Evolutionary conservation across 1,139 yeast genomes (phyloP).

Genomic region (Taphrina communis): DNA sequence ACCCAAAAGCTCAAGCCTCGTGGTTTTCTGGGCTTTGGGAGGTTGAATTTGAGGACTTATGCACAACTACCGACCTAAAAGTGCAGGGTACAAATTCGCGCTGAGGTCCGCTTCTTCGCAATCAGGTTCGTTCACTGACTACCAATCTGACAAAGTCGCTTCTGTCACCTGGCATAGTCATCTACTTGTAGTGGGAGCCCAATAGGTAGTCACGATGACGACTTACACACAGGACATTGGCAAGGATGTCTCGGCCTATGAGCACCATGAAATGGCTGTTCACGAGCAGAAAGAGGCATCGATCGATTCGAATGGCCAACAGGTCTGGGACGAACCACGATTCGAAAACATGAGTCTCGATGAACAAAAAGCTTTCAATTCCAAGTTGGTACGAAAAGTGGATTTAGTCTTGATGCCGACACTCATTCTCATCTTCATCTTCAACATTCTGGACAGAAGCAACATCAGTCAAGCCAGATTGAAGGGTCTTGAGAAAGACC

Average conservation of each 20-base stretch:
- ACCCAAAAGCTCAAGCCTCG: too few species aligned
- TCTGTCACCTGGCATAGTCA: too few species aligned
- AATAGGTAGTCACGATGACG: background rate
- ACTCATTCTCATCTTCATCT: conserved; percentile 57
- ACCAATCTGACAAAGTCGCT: too few species aligned
- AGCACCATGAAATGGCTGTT: conserved; percentile 9
- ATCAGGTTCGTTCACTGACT: too few species aligned
- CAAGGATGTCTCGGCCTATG: background rate
- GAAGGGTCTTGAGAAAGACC: conserved; percentile 62
- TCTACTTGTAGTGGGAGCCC: too few species aligned
- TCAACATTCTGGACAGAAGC: conserved; percentile 65
- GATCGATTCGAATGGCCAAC: background rate
- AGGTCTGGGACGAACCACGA: conserved; percentile 16
- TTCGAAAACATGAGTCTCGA: conserved; percentile 13
- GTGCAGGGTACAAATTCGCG: too few species aligned
- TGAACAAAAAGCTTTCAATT: conserved; percentile 28
- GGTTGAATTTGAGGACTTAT: too few species aligned
- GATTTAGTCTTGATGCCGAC: conserved; percentile 62
- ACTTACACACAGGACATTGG: background rate
- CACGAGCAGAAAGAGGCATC: conserved; percentile 3
- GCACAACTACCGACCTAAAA: too few species aligned
- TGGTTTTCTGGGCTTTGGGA: too few species aligned
- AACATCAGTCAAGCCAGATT: conserved; percentile 68
- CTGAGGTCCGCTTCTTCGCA: too few species aligned
- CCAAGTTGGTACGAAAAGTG: conserved; percentile 56